These are phyloP conservation scores for Colletotrichum tanaceti DNA, from an alignment of 2,329 filamentous ascomycete species.

Conservation along the genomic window DNA sequence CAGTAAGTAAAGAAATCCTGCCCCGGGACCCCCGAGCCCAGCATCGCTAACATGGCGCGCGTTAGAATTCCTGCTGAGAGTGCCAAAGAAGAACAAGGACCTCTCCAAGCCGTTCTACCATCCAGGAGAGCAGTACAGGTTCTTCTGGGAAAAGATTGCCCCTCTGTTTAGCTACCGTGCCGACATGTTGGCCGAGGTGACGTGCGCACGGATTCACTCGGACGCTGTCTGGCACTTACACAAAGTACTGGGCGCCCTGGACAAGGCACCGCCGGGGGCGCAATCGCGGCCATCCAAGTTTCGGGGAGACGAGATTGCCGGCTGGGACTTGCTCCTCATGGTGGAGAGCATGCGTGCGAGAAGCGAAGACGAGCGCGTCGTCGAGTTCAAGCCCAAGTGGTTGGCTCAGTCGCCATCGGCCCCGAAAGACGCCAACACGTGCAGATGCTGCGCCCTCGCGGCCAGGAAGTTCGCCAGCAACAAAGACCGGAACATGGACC, in stretches of 20 bases:
- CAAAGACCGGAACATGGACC: constrained; percentile 28
- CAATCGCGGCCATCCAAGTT: constrained; percentile 50
- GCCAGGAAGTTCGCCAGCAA: constrained; percentile 51
- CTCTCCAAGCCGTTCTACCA: constrained; percentile 52
- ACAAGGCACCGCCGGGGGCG: constrained; percentile 14
- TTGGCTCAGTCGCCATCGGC: constrained; percentile 80
- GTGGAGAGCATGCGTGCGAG: constrained; percentile 76
- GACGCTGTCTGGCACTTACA: constrained; percentile 57
- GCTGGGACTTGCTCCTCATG: constrained; percentile 60
- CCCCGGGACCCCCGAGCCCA: neutral
- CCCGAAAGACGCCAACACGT: constrained; percentile 70
- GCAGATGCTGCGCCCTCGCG: constrained; percentile 77
- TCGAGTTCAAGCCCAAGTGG: constrained; percentile 91
- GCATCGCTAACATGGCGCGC: constrained; percentile 44
- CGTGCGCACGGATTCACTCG: constrained; percentile 59
- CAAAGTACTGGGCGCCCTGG: constrained; percentile 50
- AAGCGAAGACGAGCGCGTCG: constrained; percentile 48
- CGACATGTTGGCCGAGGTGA: constrained; percentile 66
- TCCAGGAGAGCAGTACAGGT: constrained; percentile 53
- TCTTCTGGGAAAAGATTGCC: constrained; percentile 63
- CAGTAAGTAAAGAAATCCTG: neutral
- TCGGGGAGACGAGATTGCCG: constrained; percentile 46
- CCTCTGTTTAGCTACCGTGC: constrained; percentile 62
- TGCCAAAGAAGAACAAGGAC: constrained; percentile 50
- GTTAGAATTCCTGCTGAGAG: constrained; percentile 49